Evolutionary conservation across 1,284 basidiomycete genomes (phyloP).

Genomic region (Cryptococcus sp.): DNA sequence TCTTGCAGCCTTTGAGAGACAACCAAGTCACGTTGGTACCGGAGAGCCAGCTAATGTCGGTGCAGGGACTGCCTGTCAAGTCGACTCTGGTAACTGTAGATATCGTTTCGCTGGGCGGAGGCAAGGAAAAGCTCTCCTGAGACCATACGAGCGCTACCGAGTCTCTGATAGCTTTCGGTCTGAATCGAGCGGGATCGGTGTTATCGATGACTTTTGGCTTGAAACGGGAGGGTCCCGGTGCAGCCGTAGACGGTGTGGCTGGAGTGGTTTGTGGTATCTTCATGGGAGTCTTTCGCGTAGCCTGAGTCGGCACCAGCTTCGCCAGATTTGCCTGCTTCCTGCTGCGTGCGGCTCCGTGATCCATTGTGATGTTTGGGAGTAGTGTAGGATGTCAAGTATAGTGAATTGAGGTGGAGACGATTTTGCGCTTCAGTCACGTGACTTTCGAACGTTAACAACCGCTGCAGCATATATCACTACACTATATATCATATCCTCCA

Average conservation of each 20-base stretch:
- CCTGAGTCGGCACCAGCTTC: not conserved
- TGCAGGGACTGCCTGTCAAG: constrained; percentile 30
- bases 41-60: constrained; percentile 34
- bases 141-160: constrained; percentile 35
- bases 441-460: not conserved
- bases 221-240: not conserved
- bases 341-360: constrained; percentile 43
- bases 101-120: constrained; percentile 26
- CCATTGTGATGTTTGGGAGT: constrained; percentile 20
- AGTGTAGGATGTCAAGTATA: not conserved
- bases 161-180: constrained; percentile 39
- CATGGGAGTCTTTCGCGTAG: not conserved
- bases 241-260: not conserved
- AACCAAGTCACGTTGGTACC: constrained; percentile 37
- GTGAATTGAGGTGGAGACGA: too few relatives aligned
- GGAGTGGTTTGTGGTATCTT: not conserved
- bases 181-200: constrained; percentile 14
- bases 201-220: not conserved
- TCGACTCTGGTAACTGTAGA: constrained; percentile 34
- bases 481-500: too few relatives aligned
- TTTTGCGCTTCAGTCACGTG: constrained; percentile 3
- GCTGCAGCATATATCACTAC: too few relatives aligned
- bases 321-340: constrained; percentile 18
- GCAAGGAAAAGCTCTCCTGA: constrained; percentile 26
- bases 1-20: constrained; percentile 32